Evolutionary conservation across 306 rosid species (phyloP), one percentile per base, ranked within the genome.

Genomic region (Adenanthera pavonina): DNA sequence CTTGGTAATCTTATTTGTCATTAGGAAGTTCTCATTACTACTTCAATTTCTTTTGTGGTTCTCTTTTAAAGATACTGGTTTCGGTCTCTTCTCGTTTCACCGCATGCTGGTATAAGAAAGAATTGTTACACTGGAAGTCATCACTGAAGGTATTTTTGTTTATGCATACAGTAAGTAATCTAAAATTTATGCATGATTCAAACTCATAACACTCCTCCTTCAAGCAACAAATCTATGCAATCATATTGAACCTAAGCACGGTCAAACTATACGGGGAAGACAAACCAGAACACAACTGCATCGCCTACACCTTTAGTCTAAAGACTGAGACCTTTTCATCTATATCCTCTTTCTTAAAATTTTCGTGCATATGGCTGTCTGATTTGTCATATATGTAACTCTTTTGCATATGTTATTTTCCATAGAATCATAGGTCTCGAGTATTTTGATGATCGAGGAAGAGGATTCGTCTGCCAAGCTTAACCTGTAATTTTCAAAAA

Each of bases 1-100:
- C 98, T 91, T 74, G 97, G 94, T 89, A 90, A 90, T 89, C 97
- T 95, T 91, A 89, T 96, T 93, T 93, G 84, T 89, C 97, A 78
- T 64, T 72, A 73, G 52, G 80, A 34, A 0, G 16, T 47, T 68
- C 33, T n/a, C n/a, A 33, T 19, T 8, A 6, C n/a, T 8, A 30
- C 30, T 56, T 56, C 30, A 17, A 17, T 53, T 53, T n/a, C 25
- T 6, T 69, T 61, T 35, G 25, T 35, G 30, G 51, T 52, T 57
- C 36, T 77, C 20, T 82, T 65, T 10, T 20, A 30, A 70, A 17
- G 12, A 20, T 56, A 14, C 43, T 38, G 19, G 75, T 52, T 74
- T 25, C 1, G 15, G 7, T 16, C 35, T n/a, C 35, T 73, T 81
- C 84, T 74, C 53, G 80, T 66, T 80, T 83, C 47, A 60, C 53